phyloP scores from a whole-genome alignment of 1,284 basidiomycete genomes.

The Trametes pubescens region DNA sequence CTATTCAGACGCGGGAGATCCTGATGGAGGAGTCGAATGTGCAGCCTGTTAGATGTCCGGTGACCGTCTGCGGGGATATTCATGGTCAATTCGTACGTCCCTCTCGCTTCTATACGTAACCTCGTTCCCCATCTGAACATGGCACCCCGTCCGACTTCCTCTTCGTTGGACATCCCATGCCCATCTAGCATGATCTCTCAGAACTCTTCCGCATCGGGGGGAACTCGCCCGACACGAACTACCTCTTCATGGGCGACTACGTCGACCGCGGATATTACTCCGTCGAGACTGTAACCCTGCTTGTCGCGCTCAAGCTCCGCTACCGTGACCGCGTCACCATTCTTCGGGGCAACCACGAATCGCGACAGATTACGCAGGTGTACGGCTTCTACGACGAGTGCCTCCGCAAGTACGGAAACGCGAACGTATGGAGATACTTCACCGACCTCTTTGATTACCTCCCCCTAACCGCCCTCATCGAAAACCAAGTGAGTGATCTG shows the following conservation, averaged over 20 bases:
- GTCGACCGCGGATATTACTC: constrained; percentile 99
- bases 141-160: constrained; percentile 12
- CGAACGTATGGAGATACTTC: constrained; percentile 99
- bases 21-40: constrained; percentile 98
- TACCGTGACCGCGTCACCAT: constrained; percentile 99
- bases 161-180: constrained; percentile 7
- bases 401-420: constrained; percentile 98
- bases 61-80: constrained; percentile 98
- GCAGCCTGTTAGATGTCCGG: constrained; percentile 97
- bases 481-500: constrained; percentile 87
- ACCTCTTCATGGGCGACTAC: constrained; percentile 99
- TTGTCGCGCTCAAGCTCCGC: constrained; percentile 97
- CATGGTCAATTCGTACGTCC: constrained; percentile 98
- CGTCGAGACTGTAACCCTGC: constrained; percentile 98
- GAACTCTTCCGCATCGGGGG: constrained; percentile 99
- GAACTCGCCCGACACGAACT: constrained; percentile 99
- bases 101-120: constrained; percentile 33
- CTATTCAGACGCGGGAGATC: constrained; percentile 89
- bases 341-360: constrained; percentile 98
- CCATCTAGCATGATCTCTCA: constrained; percentile 91
- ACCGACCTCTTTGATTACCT: constrained; percentile 99
- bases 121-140: constrained; percentile 23
- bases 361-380: constrained; percentile 98
- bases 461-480: constrained; percentile 96
- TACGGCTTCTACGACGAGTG: constrained; percentile 99